Percentiles rank a stretch among this genome's conserved stretches.
These are phyloP conservation scores for Aquanectria penicillioides DNA, from an alignment of 2,329 filamentous ascomycete genomes.

Conservation along the genomic window DNA sequence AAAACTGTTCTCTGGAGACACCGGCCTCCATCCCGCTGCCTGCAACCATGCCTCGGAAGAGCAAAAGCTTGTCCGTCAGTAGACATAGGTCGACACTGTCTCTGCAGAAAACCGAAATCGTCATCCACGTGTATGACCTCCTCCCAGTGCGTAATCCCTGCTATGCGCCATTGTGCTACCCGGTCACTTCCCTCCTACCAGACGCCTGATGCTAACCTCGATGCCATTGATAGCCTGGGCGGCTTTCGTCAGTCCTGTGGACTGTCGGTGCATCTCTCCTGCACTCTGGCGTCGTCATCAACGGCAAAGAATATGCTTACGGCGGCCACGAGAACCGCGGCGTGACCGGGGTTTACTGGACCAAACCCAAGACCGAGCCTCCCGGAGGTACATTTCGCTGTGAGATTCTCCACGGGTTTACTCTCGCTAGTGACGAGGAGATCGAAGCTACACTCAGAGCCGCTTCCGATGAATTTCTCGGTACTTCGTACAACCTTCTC, in stretches of 20 bases:
- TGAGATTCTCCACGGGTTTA: constrained; percentile 83
- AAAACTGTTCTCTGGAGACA: constrained; percentile 30
- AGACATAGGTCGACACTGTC: constrained; percentile 74
- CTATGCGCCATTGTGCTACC: constrained; percentile 6
- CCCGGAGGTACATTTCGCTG: constrained; percentile 81
- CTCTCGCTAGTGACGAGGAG: constrained; percentile 73
- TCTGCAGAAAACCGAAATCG: constrained; percentile 76
- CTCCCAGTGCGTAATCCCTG: constrained; percentile 65
- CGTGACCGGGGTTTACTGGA: constrained; percentile 86
- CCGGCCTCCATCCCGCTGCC: not conserved
- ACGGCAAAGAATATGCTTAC: constrained; percentile 84
- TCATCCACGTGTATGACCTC: constrained; percentile 82
- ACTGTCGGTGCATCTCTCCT: constrained; percentile 79
- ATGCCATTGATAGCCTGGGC: constrained; percentile 67
- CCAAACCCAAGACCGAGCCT: constrained; percentile 75
- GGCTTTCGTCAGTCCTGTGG: constrained; percentile 81
- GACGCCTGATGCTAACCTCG: constrained; percentile 22
- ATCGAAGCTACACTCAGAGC: constrained; percentile 75
- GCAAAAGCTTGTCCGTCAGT: constrained; percentile 41
- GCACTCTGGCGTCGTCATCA: constrained; percentile 85
- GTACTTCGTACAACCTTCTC: constrained; percentile 81
- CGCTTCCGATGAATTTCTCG: constrained; percentile 78
- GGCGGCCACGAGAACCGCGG: constrained; percentile 79
- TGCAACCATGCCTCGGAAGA: constrained; percentile 41
- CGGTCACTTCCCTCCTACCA: not conserved